Evolutionary conservation across 192 early-diverging fungal genomes (phyloP), one percentile per base, ranked within the genome.

Genomic region (Backusella parvicylindrica): DNA sequence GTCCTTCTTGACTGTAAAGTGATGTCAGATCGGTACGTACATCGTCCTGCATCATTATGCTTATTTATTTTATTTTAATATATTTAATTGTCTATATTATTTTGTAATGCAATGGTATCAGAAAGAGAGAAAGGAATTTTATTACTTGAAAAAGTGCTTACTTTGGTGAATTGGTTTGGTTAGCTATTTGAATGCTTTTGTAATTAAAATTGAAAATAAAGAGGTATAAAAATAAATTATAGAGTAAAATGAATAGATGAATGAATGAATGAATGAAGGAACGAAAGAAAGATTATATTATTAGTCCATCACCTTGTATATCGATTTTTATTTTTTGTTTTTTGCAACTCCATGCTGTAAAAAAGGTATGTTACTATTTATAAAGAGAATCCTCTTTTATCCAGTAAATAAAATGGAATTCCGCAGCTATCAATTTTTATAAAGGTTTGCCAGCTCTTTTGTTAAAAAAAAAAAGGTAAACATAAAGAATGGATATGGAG

Each of bases 31-130:
- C 69, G n/a, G 73, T 71, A 31, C 68, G 49, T 38, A 31, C 30
- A 26, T 79, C 78, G 31, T 71, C 69, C 50, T 79, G 78, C 78
- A 79, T 79, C 18, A 36, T 37, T 28, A 5, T 23, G 0, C 1
- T 68, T 40, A 23, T 60, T 60, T 26, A 0, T 56, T 26, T 28
- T 21, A 2, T 23, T 60, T 60, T 60, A 9, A 8, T 26, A 28
- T 60, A 18, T 21, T 16, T 47, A 47, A n/a, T 47, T 47, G n/a
- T 47, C 18, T 47, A 21, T 16, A n/a, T 47, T 6, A 47, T 35
- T n/a, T 47, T 41, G 0, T 47, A 47, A n/a, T 7, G 6, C 43
- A 7, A 47, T 60, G 12, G 21, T 28, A 28, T 26, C 11, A 12
- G 37, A 38, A 9, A 9, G 0, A 38, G 53, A 23, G 26, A 26